Conservation (phyloP, 2,329 filamentous ascomycete species). For the Tympanopsis confertula region DNA sequence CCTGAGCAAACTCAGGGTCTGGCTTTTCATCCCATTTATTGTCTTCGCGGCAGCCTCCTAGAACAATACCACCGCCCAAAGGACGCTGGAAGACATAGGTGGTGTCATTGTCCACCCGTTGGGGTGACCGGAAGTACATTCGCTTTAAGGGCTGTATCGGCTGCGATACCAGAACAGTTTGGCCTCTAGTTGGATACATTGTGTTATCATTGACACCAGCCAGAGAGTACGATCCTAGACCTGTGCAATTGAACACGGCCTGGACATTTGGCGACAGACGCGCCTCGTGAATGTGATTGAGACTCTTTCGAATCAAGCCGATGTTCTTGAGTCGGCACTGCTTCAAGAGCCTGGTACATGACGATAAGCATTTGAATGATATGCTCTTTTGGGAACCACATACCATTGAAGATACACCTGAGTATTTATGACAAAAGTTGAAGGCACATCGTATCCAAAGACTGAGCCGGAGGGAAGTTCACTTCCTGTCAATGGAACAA, state of each 20-base stretch:
- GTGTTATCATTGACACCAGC: constrained; percentile 13
- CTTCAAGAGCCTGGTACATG: not conserved
- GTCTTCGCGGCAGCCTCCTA: constrained; percentile 19
- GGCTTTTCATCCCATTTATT: constrained; percentile 17
- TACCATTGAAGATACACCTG: constrained; percentile 21
- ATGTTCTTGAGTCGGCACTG: not conserved
- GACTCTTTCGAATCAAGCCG: constrained; percentile 16
- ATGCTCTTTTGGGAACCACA: constrained; percentile 3
- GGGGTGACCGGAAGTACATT: constrained; percentile 28
- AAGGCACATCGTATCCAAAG: constrained; percentile 21
- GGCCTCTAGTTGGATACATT: constrained; percentile 16
- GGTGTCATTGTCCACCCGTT: constrained; percentile 24
- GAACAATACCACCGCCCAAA: constrained; percentile 17
- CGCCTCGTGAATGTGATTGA: constrained; percentile 44
- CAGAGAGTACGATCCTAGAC: constrained; percentile 10
- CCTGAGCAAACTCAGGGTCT: constrained; percentile 15
- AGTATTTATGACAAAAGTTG: constrained; percentile 23
- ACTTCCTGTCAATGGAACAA: constrained; percentile 12
- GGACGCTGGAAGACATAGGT: constrained; percentile 31
- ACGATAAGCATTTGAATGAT: no score
- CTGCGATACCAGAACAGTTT: constrained; percentile 21
- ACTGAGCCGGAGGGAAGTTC: constrained; percentile 19
- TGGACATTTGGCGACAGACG: constrained; percentile 31
- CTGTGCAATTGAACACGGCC: constrained; percentile 12
- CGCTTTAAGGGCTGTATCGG: constrained; percentile 20